Conservation (phyloP, 2,329 filamentous ascomycete species). For the Amauroascus verrucosus region DNA sequence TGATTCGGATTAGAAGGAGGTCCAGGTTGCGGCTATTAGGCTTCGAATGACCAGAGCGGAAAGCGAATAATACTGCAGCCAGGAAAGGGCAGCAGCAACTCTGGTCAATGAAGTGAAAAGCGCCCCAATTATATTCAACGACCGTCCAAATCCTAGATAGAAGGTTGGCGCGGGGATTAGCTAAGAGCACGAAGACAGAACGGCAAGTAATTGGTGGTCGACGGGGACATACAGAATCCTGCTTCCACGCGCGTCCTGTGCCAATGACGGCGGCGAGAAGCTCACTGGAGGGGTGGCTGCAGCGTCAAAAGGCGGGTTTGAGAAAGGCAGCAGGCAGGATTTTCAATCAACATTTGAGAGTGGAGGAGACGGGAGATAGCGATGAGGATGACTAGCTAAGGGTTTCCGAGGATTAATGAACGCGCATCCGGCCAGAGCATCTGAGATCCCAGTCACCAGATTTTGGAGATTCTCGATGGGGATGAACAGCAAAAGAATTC, state of each 20-base stretch:
- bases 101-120: background rate
- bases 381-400: background rate
- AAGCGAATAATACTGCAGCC: background rate
- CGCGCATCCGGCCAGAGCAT: background rate
- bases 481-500: constrained; percentile 4
- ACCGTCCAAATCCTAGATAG: too few species aligned
- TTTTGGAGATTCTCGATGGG: background rate
- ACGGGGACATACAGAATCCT: background rate
- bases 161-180: background rate
- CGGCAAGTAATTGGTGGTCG: background rate
- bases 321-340: background rate
- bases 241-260: background rate
- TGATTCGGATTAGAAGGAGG: background rate
- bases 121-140: too few species aligned
- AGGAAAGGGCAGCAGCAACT: background rate
- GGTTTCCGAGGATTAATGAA: background rate
- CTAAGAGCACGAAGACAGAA: background rate
- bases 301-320: background rate
- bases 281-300: background rate
- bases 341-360: background rate
- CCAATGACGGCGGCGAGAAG: background rate
- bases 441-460: background rate
- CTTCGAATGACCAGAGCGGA: background rate
- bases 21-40: background rate
- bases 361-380: background rate